Conservation (phyloP, 176 grass and related monocot genomes). For the Elaeis guineensis region DNA sequence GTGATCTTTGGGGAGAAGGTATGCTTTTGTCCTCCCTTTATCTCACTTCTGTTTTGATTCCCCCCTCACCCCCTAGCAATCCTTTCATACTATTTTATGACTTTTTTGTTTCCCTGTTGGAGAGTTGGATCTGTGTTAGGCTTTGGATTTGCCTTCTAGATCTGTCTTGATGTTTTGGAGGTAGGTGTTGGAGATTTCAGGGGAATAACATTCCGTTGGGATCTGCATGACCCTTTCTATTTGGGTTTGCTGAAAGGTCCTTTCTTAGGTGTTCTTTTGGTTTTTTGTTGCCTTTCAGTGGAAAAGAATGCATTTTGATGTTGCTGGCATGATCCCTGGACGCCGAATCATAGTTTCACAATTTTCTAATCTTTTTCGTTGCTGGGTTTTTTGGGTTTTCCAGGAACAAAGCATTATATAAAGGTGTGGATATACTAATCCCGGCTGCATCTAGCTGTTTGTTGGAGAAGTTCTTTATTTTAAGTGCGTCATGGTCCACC, state of each 20-base stretch:
- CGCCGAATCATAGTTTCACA: neutral
- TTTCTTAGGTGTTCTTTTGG: neutral
- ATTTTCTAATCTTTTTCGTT: neutral
- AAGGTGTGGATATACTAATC: conserved; percentile 4
- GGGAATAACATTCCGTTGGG: neutral
- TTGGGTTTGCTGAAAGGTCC: neutral
- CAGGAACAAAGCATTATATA: neutral
- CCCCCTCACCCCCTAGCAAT: neutral
- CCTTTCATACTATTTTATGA: neutral
- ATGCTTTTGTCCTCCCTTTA: conserved; percentile 6
- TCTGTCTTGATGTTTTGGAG: conserved; percentile 1
- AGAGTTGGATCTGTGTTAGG: neutral
- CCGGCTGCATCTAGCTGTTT: conserved; percentile 13
- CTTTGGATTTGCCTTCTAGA: neutral
- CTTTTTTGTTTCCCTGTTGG: neutral
- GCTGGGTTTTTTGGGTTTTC: neutral
- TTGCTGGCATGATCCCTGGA: neutral
- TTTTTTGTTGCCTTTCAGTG: neutral
- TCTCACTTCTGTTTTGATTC: neutral
- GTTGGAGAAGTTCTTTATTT: conserved; percentile 5
- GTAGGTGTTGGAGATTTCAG: neutral
- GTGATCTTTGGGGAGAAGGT: conserved; percentile 1
- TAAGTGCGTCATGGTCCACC: conserved; percentile 11
- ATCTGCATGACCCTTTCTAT: neutral
- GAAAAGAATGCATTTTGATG: neutral